These are phyloP conservation scores for Trametes meyenii DNA, from an alignment of 768 basidiomycete species.

Conservation along the genomic window DNA sequence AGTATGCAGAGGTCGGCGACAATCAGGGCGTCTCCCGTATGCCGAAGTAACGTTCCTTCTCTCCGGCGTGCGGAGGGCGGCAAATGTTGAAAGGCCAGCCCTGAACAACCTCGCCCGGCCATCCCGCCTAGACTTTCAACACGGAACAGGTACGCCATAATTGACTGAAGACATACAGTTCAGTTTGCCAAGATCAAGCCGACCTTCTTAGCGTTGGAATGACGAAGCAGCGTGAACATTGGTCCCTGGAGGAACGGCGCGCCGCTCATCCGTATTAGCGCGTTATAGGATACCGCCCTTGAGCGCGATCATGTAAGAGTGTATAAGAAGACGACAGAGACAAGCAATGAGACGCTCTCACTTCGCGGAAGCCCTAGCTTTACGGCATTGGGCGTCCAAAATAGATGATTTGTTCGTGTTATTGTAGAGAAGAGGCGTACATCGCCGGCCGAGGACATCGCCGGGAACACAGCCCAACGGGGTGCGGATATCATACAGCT, in stretches of 20 bases:
- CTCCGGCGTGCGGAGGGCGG: background rate
- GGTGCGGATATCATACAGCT: too few relatives aligned
- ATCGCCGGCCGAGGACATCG: too few relatives aligned
- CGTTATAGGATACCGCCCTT: background rate
- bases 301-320: constrained; percentile 2
- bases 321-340: background rate
- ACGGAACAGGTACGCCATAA: background rate
- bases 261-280: background rate
- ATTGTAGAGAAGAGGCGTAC: too few relatives aligned
- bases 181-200: background rate
- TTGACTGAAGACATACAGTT: background rate
- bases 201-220: constrained; percentile 1
- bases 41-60: background rate
- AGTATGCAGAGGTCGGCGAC: background rate
- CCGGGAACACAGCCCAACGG: too few relatives aligned
- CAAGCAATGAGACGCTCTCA: background rate
- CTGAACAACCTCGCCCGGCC: background rate
- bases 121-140: background rate
- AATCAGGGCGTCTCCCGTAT: background rate
- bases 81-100: background rate
- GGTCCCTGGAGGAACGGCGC: constrained; percentile 11
- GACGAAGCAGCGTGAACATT: background rate
- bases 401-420: too few relatives aligned
- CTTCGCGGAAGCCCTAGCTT: background rate
- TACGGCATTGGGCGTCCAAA: background rate